Evolutionary conservation across 495 filamentous ascomycete genomes (phyloP), one percentile per base, ranked within the genome.

Genomic region (Glarea lozoyensis): DNA sequence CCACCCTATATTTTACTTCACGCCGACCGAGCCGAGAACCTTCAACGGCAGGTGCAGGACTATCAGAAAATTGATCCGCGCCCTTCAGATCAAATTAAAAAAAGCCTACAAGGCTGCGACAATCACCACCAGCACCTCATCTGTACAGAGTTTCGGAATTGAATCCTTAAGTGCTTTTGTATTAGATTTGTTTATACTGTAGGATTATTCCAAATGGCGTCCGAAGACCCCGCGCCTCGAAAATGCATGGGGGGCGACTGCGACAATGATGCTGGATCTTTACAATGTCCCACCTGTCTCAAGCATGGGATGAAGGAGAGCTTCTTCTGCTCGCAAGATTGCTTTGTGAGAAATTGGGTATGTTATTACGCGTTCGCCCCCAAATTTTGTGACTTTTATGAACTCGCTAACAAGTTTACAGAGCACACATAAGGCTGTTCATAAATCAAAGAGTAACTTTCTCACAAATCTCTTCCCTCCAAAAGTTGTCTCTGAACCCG

Each of bases 261-360:
- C 66, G 61, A 69, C 4, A 94, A 96, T 46, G 79, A 87, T 46
- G 86, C 87, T 31, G 79, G 86, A 24, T 67, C 78, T 18, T 66
- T 97, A 10, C 88, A 97, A 60, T 98, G 92, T 67, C 92, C 92
- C 19, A 96, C 84, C 35, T 98, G 92, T 54, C 69, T 95, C 46
- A 95, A 89, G 62, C 62, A 85, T 39, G 88, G 84, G 37, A 65
- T 75, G 48, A 89, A 84, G 55, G 86, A 90, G 58, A 92, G 86
- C 66, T 94, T 77, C 62, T 98, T 97, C 70, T 98, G 92, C 69
- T 88, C 88, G 10, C 93, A 98, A 59, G 93, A 97, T 55, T 98
- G 92, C 73, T 98, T 98, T 68, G 97, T 95, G 71, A 78, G 78
- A 58, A 97, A 86, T 67, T 98, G 92, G 92, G 92, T 97, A 76